Evolutionary conservation across 768 basidiomycete genomes (phyloP), one percentile per base, ranked within the genome.

Genomic region (Crassisporium funariophilum): DNA sequence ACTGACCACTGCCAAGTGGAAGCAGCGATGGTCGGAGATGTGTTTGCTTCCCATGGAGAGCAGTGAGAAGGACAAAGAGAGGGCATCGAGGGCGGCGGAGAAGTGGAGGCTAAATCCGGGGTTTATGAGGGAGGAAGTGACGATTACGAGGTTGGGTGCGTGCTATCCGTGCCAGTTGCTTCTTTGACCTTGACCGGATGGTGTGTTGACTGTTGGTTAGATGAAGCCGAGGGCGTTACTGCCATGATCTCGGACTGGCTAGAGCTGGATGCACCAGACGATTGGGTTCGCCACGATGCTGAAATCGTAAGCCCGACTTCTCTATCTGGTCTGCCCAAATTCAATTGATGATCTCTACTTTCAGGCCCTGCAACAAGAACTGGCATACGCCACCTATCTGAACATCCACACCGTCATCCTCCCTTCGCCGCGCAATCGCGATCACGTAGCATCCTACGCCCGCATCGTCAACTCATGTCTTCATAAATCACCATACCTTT

Each of bases 241-340:
- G 86, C 76, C 4, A 79, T 97, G 64, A 76, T 89, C 6, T 93
- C 94, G 2, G 91, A 95, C 45, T 99, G 97, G 97, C 76, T 99
- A 3, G 92, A 97, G 64, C 75, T 99, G 29, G 97, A 99, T 68
- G 86, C 91, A 6, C 71, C 81, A 0, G 94, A 98, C 66, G 91
- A 93, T 58, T 92, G 95, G 77, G 85, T 98, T 44, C 82, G 97
- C 35, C 91, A 95, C 58, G 97, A 99, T 62, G 88, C 93, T 35
- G 97, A 95, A 69, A 88, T 95, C 44, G 94, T 94, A 65, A 68
- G 88, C 76, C 36, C 41, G 34, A 35, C 41, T 35, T 23, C 54
- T 50, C 37, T 47, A 10, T 35, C 33, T 52, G 50, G 57, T 52
- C 47, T 40, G 41, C 41, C 22, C 29, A 39, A 19, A 40, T n/a